Conservation (phyloP, 2,329 filamentous ascomycete species). For the Catunica adiposa region DNA sequence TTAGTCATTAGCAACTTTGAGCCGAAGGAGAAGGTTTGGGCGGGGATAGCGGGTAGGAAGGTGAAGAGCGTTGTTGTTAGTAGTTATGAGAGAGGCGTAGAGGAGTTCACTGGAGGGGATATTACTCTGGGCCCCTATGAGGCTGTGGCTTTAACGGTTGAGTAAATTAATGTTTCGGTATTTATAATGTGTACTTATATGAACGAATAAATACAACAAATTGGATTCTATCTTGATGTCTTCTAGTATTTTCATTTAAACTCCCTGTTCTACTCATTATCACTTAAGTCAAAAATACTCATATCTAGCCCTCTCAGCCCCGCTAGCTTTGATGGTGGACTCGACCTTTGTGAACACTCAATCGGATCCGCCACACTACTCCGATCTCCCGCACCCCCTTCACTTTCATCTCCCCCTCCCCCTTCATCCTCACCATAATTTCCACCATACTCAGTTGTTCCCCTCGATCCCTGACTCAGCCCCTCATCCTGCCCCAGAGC, state of each 20-base stretch:
- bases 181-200: neutral
- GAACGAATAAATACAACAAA: neutral
- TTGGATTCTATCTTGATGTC: neutral
- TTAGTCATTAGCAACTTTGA: slow-evolving; percentile 27
- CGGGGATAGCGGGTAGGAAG: neutral
- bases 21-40: slow-evolving; percentile 21
- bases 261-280: slow-evolving; percentile 1
- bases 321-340: neutral
- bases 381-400: neutral
- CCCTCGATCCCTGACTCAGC: slow-evolving; percentile 2
- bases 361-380: neutral
- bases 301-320: neutral
- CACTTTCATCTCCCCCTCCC: slow-evolving; percentile 3
- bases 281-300: neutral
- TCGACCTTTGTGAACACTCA: neutral
- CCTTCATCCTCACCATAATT: no score
- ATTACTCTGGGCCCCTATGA: slow-evolving; percentile 24
- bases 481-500: slow-evolving; percentile 44
- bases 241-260: neutral
- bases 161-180: neutral
- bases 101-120: slow-evolving; percentile 18
- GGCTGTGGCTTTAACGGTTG: slow-evolving; percentile 22
- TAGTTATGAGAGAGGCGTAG: slow-evolving; percentile 19
- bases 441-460: neutral
- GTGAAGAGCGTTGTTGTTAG: slow-evolving; percentile 19